Percentiles rank a stretch among this genome's conserved stretches.
These are phyloP conservation scores for Phytophthora podocarpi DNA, from an alignment of 352 stramenopile species.

Conservation along the genomic window DNA sequence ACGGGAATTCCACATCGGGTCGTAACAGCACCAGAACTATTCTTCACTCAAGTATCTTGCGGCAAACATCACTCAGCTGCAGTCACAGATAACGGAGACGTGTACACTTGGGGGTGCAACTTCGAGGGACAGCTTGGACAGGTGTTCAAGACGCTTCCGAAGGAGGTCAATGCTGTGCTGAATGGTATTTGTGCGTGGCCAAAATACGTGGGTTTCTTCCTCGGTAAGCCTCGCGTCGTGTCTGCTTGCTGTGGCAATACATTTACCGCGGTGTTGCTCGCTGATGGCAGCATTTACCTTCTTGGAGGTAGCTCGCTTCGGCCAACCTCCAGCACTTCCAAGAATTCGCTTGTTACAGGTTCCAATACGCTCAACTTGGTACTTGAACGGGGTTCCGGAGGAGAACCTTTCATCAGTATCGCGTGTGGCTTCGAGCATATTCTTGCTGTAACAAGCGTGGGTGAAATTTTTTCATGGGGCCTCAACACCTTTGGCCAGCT, in stretches of 20 bases:
- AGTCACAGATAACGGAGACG: constrained; percentile 75
- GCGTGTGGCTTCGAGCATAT: constrained; percentile 71
- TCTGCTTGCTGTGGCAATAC: constrained; percentile 74
- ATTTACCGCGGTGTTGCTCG: constrained; percentile 78
- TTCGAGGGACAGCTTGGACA: constrained; percentile 89
- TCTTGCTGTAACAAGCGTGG: constrained; percentile 59
- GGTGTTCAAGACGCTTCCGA: constrained; percentile 36
- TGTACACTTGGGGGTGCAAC: constrained; percentile 91
- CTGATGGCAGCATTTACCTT: constrained; percentile 70
- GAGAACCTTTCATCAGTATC: constrained; percentile 56
- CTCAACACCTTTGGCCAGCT: constrained; percentile 85
- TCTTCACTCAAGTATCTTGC: constrained; percentile 71
- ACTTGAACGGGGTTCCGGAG: constrained; percentile 31
- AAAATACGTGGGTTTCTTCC: constrained; percentile 71
- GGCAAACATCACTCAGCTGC: constrained; percentile 74
- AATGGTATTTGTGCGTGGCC: constrained; percentile 75
- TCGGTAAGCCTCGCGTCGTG: constrained; percentile 44
- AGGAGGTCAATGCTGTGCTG: constrained; percentile 37
- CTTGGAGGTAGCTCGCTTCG: constrained; percentile 74
- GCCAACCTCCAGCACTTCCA: constrained; percentile 13
- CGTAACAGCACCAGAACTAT: constrained; percentile 45
- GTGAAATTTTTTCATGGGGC: constrained; percentile 75
- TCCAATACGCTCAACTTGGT: constrained; percentile 33
- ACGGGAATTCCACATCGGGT: constrained; percentile 42
- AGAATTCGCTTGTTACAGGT: constrained; percentile 8